Evolutionary conservation across 208 protist species (phyloP).

Genomic region (Lotmaria passim): DNA sequence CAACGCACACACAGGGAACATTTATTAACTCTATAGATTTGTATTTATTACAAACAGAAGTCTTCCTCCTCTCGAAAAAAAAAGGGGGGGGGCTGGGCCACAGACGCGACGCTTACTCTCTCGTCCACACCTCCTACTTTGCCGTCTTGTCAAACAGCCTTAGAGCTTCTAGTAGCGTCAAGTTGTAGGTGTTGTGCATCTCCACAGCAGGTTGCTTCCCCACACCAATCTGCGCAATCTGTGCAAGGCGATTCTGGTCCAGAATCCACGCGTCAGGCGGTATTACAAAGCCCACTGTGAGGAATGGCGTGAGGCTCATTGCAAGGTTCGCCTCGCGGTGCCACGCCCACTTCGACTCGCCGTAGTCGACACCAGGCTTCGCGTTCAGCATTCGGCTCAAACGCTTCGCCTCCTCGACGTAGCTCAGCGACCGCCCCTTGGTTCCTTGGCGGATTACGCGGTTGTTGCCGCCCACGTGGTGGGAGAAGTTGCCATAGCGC

Average conservation of each 20-base stretch:
- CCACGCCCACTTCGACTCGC: constrained; percentile 26
- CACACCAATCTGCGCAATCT: constrained; percentile 14
- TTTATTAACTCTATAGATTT: too few species aligned
- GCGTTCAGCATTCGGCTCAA: constrained; percentile 18
- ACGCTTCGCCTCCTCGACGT: constrained; percentile 5
- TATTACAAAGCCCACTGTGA: constrained; percentile 4
- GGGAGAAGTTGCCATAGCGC: constrained; percentile 18
- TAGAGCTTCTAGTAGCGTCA: constrained; percentile 10
- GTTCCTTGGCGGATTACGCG: constrained; percentile 19
- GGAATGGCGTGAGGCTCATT: constrained; percentile 2
- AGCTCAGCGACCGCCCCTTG: constrained; percentile 8
- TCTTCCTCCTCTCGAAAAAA: too few species aligned
- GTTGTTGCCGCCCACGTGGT: constrained; percentile 16
- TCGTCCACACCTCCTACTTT: too few species aligned
- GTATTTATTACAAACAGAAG: too few species aligned
- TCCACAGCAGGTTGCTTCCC: constrained; percentile 4
- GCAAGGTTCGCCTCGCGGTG: constrained; percentile 15
- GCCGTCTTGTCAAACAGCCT: not conserved
- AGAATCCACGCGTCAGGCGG: constrained; percentile 21
- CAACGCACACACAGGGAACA: too few species aligned
- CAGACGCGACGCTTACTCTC: too few species aligned
- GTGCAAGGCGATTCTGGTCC: constrained; percentile 6
- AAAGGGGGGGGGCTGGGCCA: too few species aligned
- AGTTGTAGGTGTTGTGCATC: constrained; percentile 25
- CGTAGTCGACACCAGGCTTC: constrained; percentile 25